Percentiles rank a stretch among this genome's conserved stretches.
These are phyloP conservation scores for Phytophthora fragariaefolia DNA, from an alignment of 352 stramenopile species.

Conservation along the genomic window DNA sequence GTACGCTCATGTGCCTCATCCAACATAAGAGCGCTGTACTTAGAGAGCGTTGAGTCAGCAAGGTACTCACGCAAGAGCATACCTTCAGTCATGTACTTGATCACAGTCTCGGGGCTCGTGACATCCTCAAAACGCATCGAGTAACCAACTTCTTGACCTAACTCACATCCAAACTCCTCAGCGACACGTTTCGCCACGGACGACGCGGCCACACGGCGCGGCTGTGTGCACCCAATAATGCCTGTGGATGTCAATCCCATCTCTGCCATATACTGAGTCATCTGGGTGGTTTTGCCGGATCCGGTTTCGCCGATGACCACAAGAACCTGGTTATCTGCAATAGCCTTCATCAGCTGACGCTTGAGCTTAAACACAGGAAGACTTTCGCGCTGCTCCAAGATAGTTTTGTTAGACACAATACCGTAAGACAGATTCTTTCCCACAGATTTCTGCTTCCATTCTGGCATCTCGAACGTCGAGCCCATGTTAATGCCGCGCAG, in stretches of 20 bases:
- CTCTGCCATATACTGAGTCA: conserved; percentile 99
- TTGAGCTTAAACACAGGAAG: conserved; percentile 99
- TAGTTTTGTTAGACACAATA: conserved; percentile 94
- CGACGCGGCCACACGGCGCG: conserved; percentile 97
- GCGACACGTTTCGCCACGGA: conserved; percentile 98
- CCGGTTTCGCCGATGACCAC: conserved; percentile 99
- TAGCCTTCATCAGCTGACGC: conserved; percentile 94
- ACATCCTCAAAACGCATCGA: conserved; percentile 92
- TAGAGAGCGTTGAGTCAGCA: conserved; percentile 95
- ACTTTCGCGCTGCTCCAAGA: conserved; percentile 97
- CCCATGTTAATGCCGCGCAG: conserved; percentile 93
- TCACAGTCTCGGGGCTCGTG: conserved; percentile 93
- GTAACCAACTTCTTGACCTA: conserved; percentile 95
- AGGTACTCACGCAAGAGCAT: conserved; percentile 99
- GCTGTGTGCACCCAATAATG: conserved; percentile 98
- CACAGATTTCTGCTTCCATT: conserved; percentile 98
- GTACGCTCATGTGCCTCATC: conserved; percentile 98
- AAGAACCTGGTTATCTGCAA: conserved; percentile 95
- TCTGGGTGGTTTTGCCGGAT: conserved; percentile 99
- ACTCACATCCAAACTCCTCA: conserved; percentile 95
- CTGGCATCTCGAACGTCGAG: conserved; percentile 91
- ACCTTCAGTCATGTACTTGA: conserved; percentile 99
- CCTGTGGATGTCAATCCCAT: conserved; percentile 96
- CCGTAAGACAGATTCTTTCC: conserved; percentile 97
- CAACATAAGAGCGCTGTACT: conserved; percentile 97